Evolutionary conservation across 768 basidiomycete species (phyloP).

Genomic region (Termitomyces titanicus): DNA sequence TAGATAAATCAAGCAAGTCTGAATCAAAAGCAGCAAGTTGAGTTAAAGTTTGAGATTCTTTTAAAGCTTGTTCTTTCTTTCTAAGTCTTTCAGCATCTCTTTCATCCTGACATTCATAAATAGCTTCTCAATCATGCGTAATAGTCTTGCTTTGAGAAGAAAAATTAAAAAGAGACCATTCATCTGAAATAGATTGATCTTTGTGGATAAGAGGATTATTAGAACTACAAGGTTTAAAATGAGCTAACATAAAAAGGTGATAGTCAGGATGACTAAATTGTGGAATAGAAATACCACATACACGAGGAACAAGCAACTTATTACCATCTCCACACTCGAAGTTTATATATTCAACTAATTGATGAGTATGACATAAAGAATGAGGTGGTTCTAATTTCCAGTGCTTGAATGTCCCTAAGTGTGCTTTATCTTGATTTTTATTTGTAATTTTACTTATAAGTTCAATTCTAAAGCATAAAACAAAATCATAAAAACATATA

Average conservation of each 20-base stretch:
- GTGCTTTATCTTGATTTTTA: too few relatives aligned
- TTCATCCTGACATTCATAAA: constrained; percentile 28
- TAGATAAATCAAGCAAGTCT: background rate
- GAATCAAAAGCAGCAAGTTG: background rate
- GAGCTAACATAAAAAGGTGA: background rate
- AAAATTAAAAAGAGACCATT: too few relatives aligned
- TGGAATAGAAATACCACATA: background rate
- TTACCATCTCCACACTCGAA: constrained; percentile 5
- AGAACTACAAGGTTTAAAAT: background rate
- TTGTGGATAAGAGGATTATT: too few relatives aligned
- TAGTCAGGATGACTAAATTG: background rate
- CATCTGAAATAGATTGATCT: too few relatives aligned
- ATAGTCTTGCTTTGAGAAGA: background rate
- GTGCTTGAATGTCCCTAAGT: background rate
- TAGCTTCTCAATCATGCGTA: background rate
- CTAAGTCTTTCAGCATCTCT: constrained; percentile 26
- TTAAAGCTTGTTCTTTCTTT: constrained; percentile 4
- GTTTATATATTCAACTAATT: constrained; percentile 12
- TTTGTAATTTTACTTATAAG: background rate
- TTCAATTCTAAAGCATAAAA: constrained; percentile 6
- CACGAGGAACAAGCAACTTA: background rate
- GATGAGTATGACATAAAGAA: constrained; percentile 10
- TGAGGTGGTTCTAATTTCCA: constrained; percentile 8
- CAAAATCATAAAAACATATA: constrained; percentile 24
- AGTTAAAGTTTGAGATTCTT: background rate